Conservation (phyloP, 331 rosid genomes). For the Phaseolus coccineus region DNA sequence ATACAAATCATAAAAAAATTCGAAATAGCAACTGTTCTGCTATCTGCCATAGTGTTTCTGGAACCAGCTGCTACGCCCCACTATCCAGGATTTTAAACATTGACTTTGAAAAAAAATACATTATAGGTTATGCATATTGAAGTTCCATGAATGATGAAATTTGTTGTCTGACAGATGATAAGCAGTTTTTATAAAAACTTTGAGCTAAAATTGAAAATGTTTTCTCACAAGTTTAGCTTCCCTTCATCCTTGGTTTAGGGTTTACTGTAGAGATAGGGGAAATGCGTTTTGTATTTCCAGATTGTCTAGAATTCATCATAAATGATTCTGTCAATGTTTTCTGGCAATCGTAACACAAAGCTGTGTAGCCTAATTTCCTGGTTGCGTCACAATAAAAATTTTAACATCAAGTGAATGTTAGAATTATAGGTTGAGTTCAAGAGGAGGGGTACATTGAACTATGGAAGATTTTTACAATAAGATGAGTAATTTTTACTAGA, state of each 20-base stretch:
- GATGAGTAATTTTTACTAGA: too few species aligned
- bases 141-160: not conserved
- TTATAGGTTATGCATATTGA: not conserved
- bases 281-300: conserved; percentile 10
- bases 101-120: conserved; percentile 5
- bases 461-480: too few species aligned
- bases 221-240: conserved; percentile 3
- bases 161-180: not conserved
- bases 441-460: too few species aligned
- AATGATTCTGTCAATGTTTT: conserved; percentile 32
- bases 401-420: not conserved
- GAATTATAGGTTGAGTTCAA: too few species aligned
- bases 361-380: conserved; percentile 14
- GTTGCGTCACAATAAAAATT: not conserved
- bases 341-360: conserved; percentile 8
- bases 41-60: too few species aligned
- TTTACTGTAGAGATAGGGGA: conserved; percentile 15
- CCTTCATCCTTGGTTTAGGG: not conserved
- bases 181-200: not conserved
- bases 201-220: not conserved
- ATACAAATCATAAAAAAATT: too few species aligned
- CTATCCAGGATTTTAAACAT: too few species aligned
- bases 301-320: conserved; percentile 24
- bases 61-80: too few species aligned
- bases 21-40: too few species aligned